Percentiles rank a stretch among this genome's conserved stretches.
Conservation (phyloP, 2,329 filamentous ascomycete genomes). For the Fusarium transvaalense region DNA sequence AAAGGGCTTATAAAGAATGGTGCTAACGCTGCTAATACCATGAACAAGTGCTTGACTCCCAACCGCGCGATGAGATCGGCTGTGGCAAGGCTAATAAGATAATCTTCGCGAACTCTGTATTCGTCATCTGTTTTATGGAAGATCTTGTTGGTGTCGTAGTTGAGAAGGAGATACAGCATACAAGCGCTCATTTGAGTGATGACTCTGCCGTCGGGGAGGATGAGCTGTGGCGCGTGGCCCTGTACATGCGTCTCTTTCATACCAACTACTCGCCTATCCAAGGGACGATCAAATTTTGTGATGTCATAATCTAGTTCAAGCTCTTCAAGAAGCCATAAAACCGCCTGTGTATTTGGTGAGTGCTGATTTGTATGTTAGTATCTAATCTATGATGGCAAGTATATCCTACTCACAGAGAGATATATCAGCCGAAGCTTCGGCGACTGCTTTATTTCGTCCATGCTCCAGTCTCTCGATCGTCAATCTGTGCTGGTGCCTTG, state of each 20-base stretch:
- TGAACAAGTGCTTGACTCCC: not conserved
- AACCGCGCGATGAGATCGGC: not conserved
- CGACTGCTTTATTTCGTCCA: not conserved
- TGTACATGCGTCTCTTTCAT: not conserved
- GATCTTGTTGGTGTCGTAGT: not conserved
- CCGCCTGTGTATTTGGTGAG: not conserved
- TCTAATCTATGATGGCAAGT: rapidly evolving
- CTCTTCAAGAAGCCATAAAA: not conserved
- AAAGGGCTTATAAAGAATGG: not conserved
- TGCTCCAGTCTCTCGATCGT: rapidly evolving
- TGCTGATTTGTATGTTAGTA: not conserved
- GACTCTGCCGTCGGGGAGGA: not conserved
- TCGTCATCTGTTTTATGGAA: not conserved
- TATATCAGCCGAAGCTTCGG: not conserved
- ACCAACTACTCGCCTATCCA: not conserved
- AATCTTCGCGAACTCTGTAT: not conserved
- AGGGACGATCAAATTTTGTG: not conserved
- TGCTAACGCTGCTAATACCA: not conserved
- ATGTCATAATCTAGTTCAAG: not conserved
- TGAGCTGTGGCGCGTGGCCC: not conserved
- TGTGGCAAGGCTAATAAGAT: not conserved
- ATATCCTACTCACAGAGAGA: not conserved
- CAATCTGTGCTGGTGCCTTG: no score
- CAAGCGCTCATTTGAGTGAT: conserved; percentile 4
- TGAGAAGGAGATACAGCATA: not conserved